A percentile compares a stretch with the other conserved stretches of the same genome.
phyloP scores from a whole-genome alignment of 140 eudicot species.

The Oenanthe javanica region DNA sequence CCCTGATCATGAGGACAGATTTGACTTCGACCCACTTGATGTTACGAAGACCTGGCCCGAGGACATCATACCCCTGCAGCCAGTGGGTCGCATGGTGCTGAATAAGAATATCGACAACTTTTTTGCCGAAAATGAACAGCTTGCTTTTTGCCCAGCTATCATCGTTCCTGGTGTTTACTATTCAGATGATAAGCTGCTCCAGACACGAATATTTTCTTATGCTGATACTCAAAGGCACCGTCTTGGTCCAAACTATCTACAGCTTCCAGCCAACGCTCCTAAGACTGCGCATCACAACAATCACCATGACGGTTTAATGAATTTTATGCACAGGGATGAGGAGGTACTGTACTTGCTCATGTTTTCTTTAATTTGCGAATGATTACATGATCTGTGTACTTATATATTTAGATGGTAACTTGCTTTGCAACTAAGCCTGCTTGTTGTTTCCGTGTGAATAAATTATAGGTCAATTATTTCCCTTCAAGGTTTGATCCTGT shows the following conservation, averaged over 20 bases:
- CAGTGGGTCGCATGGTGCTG: conserved; percentile 91
- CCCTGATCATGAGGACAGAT: conserved; percentile 73
- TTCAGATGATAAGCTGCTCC: conserved; percentile 90
- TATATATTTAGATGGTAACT: neutral
- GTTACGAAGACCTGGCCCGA: conserved; percentile 92
- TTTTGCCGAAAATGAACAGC: conserved; percentile 85
- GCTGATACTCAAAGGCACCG: conserved; percentile 93
- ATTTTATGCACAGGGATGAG: conserved; percentile 16
- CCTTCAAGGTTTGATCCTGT: conserved; percentile 83
- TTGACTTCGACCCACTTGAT: conserved; percentile 89
- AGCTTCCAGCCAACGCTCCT: conserved; percentile 85
- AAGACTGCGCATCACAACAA: conserved; percentile 72
- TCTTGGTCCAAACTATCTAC: conserved; percentile 80
- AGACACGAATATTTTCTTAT: conserved; percentile 67
- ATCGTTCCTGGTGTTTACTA: conserved; percentile 81
- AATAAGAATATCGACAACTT: conserved; percentile 89
- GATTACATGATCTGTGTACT: neutral
- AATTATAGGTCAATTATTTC: conserved; percentile 62
- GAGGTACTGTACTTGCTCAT: conserved; percentile 19
- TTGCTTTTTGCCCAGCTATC: conserved; percentile 79
- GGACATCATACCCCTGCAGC: conserved; percentile 78
- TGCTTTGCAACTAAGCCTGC: neutral
- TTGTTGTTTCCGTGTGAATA: neutral
- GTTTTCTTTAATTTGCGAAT: neutral
- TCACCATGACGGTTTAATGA: conserved; percentile 49